A percentile compares a stretch with the other conserved stretches of the same genome.
Evolutionary conservation across 2,329 filamentous ascomycete genomes (phyloP).

Genomic region (Nemania serpens): DNA sequence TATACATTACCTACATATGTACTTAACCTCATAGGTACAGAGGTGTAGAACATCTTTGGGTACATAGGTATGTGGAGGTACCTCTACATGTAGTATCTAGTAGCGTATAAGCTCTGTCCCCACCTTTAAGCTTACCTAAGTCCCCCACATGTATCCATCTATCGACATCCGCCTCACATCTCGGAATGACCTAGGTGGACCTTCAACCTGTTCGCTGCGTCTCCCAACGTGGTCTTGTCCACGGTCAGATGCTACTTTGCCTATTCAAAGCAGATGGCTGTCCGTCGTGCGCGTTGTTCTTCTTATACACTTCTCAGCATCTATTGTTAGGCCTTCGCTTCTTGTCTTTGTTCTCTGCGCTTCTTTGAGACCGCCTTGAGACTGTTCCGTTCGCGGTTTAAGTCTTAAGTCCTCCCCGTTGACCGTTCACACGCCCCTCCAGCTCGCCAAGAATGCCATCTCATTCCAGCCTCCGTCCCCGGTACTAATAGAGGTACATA

Average conservation of each 20-base stretch:
- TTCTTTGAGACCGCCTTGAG: conserved; percentile 18
- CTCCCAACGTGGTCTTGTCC: background rate
- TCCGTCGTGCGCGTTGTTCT: conserved; percentile 22
- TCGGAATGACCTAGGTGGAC: too few relatives aligned
- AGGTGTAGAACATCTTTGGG: too few relatives aligned
- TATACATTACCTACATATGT: too few relatives aligned
- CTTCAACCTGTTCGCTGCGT: background rate
- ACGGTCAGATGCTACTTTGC: conserved; percentile 25
- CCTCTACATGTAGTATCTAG: too few relatives aligned
- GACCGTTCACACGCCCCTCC: conserved; percentile 30
- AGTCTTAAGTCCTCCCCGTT: conserved; percentile 6
- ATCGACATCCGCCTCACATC: too few relatives aligned
- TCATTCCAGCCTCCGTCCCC: conserved; percentile 33
- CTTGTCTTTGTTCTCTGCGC: conserved; percentile 18
- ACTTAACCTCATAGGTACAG: too few relatives aligned
- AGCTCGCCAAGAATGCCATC: conserved; percentile 37
- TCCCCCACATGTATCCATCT: too few relatives aligned
- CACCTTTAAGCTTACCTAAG: too few relatives aligned
- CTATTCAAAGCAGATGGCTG: conserved; percentile 18
- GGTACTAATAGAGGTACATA: conserved; percentile 35
- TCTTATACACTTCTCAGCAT: conserved; percentile 24
- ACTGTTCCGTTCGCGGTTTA: conserved; percentile 24
- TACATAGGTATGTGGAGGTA: too few relatives aligned
- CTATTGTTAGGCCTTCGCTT: conserved; percentile 13
- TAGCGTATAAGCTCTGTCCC: too few relatives aligned